Evolutionary conservation across 2,329 filamentous ascomycete species (phyloP), one percentile per base, ranked within the genome.

Genomic region (Orbilia javanica): DNA sequence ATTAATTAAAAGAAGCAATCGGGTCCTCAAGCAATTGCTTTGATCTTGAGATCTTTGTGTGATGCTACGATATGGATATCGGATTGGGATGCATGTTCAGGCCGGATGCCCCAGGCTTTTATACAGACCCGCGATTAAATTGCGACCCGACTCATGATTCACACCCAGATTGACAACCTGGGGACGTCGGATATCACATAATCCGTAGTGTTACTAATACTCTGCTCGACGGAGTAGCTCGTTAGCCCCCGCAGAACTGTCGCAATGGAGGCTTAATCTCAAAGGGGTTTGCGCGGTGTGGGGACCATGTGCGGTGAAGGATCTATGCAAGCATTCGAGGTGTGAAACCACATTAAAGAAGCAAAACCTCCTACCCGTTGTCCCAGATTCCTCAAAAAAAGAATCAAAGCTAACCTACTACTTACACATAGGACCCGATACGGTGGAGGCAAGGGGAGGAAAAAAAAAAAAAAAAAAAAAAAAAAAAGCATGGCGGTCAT

Each of bases 371-470:
- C 3, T 60, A 48, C 8, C 27, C 39, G 20, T 53, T 53, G 50
- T 60, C 62, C 62, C 62, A 67, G 39, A 72, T 53, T 64, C 55
- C 34, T 42, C 68, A 55, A 72, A 66, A n/a, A 74, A 66, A 74
- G 46, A 39, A 29, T 64, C 60, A 50, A 50, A 31, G 42, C 4
- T 25, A 27, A 62, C 20, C 25, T 50, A n/a, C n/a, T n/a, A n/a
- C n/a, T n/a, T n/a, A n/a, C n/a, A n/a, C n/a, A n/a, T n/a, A 50
- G 46, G 72, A 48, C 72, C 72, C 72, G 72, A 70, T 57, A 69
- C 39, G 72, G 72, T 52, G 72, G 66, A 77, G 55, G 73, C 73
- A 71, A 34, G 10, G 10, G 10, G 10, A 34, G 10, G 10, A 34
- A 34, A 34, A 34, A 34, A 34, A 34, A 34, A 34, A 34, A 34